These are phyloP conservation scores for Plasmopara halstedii DNA, from an alignment of 352 stramenopile genomes.

Conservation along the genomic window DNA sequence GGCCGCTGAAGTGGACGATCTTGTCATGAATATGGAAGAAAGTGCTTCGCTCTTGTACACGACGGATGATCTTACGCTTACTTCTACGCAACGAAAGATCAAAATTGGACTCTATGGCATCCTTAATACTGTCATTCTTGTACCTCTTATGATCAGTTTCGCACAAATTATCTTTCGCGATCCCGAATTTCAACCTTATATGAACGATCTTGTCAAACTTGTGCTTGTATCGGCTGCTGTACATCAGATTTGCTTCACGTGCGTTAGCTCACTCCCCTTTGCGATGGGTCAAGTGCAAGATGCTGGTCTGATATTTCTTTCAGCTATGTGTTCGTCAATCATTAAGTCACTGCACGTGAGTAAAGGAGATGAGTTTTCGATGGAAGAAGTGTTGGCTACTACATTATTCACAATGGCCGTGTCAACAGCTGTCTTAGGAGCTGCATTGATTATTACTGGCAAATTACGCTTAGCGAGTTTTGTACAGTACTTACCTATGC, in stretches of 20 bases:
- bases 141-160: slow-evolving; percentile 88
- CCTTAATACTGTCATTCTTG: slow-evolving; percentile 92
- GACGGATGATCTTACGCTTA: slow-evolving; percentile 11
- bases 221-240: slow-evolving; percentile 82
- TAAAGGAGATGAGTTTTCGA: slow-evolving; percentile 52
- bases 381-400: slow-evolving; percentile 88
- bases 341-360: slow-evolving; percentile 62
- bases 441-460: slow-evolving; percentile 91
- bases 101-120: slow-evolving; percentile 83
- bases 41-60: slow-evolving; percentile 10
- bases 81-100: slow-evolving; percentile 23
- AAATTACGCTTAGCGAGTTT: slow-evolving; percentile 93
- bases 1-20: slow-evolving; percentile 16
- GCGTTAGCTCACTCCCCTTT: slow-evolving; percentile 92
- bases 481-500: slow-evolving; percentile 96
- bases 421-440: slow-evolving; percentile 88
- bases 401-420: slow-evolving; percentile 90
- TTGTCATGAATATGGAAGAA: slow-evolving; percentile 24
- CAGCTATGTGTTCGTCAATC: slow-evolving; percentile 89
- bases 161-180: slow-evolving; percentile 94
- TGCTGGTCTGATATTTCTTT: slow-evolving; percentile 98
- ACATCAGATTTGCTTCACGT: slow-evolving; percentile 80
- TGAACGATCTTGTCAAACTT: slow-evolving; percentile 92
- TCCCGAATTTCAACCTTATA: slow-evolving; percentile 87
- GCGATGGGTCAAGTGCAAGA: slow-evolving; percentile 98